A percentile compares a stretch with the other conserved stretches of the same genome.
Conservation (phyloP, 2,329 filamentous ascomycete genomes). For the Blastomyces silverae region DNA sequence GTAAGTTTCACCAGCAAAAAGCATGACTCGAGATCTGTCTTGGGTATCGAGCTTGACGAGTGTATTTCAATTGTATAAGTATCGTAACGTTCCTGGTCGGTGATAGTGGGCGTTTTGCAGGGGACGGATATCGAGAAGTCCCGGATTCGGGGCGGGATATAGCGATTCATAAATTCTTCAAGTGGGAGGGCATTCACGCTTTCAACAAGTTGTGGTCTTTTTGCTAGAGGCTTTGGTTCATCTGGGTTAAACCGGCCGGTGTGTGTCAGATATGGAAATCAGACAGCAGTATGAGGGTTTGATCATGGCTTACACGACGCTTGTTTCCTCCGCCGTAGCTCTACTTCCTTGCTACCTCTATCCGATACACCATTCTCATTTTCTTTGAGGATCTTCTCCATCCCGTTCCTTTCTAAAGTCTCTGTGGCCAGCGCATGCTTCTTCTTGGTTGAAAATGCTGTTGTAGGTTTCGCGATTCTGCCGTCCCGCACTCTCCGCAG, state of each 20-base stretch:
- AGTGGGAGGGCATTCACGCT: slow-evolving; percentile 38
- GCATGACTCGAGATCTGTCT: slow-evolving; percentile 44
- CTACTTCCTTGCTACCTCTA: neutral
- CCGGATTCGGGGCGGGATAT: slow-evolving; percentile 25
- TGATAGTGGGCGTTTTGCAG: slow-evolving; percentile 12
- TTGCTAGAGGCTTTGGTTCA: neutral
- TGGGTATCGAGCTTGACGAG: slow-evolving; percentile 34
- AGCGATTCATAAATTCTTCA: slow-evolving; percentile 35
- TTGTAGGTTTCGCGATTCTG: neutral
- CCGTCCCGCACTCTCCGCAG: neutral
- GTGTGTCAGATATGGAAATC: neutral
- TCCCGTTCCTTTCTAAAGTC: neutral
- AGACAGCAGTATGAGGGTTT: neutral
- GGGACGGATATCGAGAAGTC: slow-evolving; percentile 17
- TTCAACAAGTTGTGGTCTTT: slow-evolving; percentile 35
- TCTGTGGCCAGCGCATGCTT: neutral
- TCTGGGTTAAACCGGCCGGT: neutral
- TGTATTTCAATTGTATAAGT: slow-evolving; percentile 29
- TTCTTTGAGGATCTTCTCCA: neutral
- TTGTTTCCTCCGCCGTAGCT: neutral
- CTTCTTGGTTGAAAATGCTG: neutral
- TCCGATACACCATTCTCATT: neutral
- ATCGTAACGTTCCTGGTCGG: slow-evolving; percentile 13
- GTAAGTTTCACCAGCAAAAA: slow-evolving; percentile 50
- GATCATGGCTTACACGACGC: neutral